Base-by-base conservation (phyloP, 2,329 filamentous ascomycete species). In the Ilyonectria robusta region DNA sequence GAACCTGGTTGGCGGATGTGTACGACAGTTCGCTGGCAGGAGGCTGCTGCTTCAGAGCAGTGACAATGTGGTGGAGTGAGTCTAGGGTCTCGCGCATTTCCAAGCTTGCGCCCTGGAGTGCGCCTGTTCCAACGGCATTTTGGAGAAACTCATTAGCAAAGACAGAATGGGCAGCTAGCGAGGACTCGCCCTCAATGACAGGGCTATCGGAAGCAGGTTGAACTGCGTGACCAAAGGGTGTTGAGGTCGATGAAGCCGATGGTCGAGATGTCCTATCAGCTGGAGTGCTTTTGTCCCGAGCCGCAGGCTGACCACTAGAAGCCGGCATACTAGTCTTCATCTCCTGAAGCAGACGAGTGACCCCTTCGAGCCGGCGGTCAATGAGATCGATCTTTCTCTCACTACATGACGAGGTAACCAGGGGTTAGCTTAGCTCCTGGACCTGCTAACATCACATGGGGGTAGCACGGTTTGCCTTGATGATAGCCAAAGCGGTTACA, bases 121-220 rank as follows among this genome's bases (percentile, higher is more conserved):
- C 70, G n/a, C 68, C 74, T 26, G 75, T 73, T 11, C 72, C 74
- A 17, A 81, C 79, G 4, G 78, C 79, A 60, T 83, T 79, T 23
- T 81, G 77, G 3, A 84, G 72, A 48, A 86, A 83, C 55, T 85
- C 81, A 23, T 81, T 84, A 37, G 84, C 84, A 67, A 86, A 85
- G 13, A 79, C 80, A 1, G 83, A 83, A 62, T 85, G 84, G 2
- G 84, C 84, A 7, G 83, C 79, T 26, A 85, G 68, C 1, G 83
- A 85, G 3, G 83, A 84, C 65, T 83, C 81, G 8, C 83, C 84
- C 51, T 85, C 83, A 9, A 85, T 74, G 3, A 81, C 75, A 6
- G 76, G 74, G n/a, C 74, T 78, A 6, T 76, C 75, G 21, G 73
- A 63, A 50, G 70, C 65, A 6, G 69, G 23, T 21, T 71, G 70